Evolutionary conservation across 2,329 filamentous ascomycete species (phyloP).

Genomic region (Calonectria leucothoes): DNA sequence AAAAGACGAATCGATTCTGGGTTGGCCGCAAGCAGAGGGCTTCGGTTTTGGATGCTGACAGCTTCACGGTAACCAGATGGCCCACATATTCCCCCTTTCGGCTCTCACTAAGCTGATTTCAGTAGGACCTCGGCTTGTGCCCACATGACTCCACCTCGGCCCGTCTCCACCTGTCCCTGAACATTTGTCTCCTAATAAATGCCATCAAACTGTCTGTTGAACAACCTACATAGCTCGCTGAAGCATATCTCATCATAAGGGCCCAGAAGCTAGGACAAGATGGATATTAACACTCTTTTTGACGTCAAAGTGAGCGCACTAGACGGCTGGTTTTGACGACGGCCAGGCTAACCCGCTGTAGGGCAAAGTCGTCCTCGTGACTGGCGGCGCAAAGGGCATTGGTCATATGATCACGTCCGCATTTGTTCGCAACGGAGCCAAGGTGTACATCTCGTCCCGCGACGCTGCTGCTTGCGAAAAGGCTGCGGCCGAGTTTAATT

Average conservation of each 20-base stretch:
- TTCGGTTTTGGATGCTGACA: too few relatives aligned
- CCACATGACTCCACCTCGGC: neutral
- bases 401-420: constrained; percentile 76
- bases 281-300: neutral
- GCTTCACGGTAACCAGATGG: too few relatives aligned
- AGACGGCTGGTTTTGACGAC: too few relatives aligned
- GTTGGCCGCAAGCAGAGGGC: too few relatives aligned
- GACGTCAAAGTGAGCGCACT: neutral
- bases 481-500: constrained; percentile 67
- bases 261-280: neutral
- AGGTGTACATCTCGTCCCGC: constrained; percentile 74
- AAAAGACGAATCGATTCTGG: too few relatives aligned
- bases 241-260: neutral
- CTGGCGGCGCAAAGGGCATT: constrained; percentile 71
- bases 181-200: neutral
- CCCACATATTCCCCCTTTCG: neutral
- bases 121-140: neutral
- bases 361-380: constrained; percentile 70
- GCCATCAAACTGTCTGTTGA: neutral
- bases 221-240: neutral
- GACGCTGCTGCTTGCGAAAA: constrained; percentile 68
- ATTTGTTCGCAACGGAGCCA: constrained; percentile 72
- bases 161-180: neutral
- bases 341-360: constrained; percentile 34
- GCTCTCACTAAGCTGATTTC: neutral